Base-by-base conservation (phyloP, 805 yeast species). In the Ogataea populi-albae region DNA sequence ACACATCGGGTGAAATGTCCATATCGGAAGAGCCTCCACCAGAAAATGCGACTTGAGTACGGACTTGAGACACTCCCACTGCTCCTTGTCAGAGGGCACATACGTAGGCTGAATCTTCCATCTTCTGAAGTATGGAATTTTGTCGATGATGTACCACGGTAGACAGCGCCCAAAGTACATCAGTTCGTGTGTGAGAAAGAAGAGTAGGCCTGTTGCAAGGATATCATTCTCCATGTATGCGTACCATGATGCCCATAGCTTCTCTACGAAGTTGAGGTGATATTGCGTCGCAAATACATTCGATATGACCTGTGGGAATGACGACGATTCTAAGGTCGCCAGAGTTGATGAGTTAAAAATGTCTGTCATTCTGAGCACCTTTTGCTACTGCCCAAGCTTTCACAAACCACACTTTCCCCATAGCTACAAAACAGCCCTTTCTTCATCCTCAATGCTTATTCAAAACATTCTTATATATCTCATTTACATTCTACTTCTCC, bases 1-100 rank as follows among this genome's bases (percentile, higher is more conserved):
- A 48, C 78, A 71, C 47, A 75, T 46, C 15, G 81, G 81, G 47
- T 75, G 81, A 65, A 75, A 75, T 16, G 75, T 66, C 81, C 81
- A 75, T 41, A 75, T 75, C 29, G 81, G 81, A 37, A 75, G 63
- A 1, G 75, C 80, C 54, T 75, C 81, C 20, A 75, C 80, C 45
- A 75, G 46, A 44, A 75, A 71, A 47, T 75, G 81, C 11, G 76
- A 72, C 38, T 66, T 72, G 31, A 75, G 57, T 14, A 75, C 80
- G n/a, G 77, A 62, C 50, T 75, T 75, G 38, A 75, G 54, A 49
- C 80, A 75, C 49, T 75, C 81, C 79, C 79, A 75, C 50, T 75
- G 81, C 52, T 75, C 81, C 46, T 68, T 65, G 41, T 68, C 68
- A 3, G 73, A 61, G 6, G 80, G 80, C 17, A 74, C 50, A 43